phyloP scores from a whole-genome alignment of 352 stramenopile genomes.

The Pythium volutum region DNA sequence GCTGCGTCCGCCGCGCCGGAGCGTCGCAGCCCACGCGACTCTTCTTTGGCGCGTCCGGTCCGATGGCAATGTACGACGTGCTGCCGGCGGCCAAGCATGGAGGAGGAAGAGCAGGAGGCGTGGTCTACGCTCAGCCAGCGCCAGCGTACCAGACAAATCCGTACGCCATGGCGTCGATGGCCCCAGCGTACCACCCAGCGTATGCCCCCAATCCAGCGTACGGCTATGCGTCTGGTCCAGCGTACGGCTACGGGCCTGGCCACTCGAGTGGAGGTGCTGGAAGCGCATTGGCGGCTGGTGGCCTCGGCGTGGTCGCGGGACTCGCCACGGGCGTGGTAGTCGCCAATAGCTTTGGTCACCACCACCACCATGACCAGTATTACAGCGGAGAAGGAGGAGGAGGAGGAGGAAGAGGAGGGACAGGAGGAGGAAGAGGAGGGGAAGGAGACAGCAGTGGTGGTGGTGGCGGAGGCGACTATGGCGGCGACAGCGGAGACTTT shows the following conservation, averaged over 20 bases:
- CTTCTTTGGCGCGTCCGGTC: constrained; percentile 1
- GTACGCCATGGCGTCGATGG: constrained; percentile 4
- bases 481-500: constrained; percentile 12
- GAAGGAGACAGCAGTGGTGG: neutral
- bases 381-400: neutral
- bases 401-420: constrained; percentile 2
- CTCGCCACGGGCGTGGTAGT: constrained; percentile 13
- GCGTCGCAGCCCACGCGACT: constrained; percentile 1
- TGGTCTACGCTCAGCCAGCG: constrained; percentile 6
- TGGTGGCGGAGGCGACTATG: neutral
- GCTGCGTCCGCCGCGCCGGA: constrained; percentile 2
- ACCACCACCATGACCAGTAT: constrained; percentile 4
- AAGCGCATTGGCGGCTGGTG: neutral
- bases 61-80: constrained; percentile 1
- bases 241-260: constrained; percentile 10
- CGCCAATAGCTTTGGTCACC: constrained; percentile 7
- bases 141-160: neutral
- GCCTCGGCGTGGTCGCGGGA: constrained; percentile 8
- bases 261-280: neutral
- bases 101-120: too few species aligned
- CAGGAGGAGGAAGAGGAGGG: neutral
- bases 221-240: constrained; percentile 1
- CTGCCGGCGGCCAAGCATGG: neutral
- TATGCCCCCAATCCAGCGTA: neutral
- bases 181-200: constrained; percentile 6